Conservation (phyloP, 2,329 filamentous ascomycete species). For the Myriangium duriaei region DNA sequence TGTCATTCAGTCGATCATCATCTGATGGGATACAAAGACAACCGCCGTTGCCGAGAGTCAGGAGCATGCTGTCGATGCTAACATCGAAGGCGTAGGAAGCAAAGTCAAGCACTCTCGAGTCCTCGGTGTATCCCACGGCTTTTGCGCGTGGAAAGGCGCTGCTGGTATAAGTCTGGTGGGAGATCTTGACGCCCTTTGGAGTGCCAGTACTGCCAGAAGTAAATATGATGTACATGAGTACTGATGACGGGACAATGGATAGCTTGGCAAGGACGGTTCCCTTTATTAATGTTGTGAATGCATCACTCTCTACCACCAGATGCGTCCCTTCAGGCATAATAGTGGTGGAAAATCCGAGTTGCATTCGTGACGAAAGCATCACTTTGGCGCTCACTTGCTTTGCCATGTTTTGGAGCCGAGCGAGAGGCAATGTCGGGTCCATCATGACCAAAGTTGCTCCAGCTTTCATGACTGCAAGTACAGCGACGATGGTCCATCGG, state of each 20-base stretch:
- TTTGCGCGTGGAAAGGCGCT: slow-evolving; percentile 33
- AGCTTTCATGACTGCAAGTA: slow-evolving; percentile 21
- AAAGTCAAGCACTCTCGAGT: slow-evolving; percentile 10
- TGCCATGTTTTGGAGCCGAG: slow-evolving; percentile 18
- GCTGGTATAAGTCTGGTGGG: slow-evolving; percentile 41
- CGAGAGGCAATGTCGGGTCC: slow-evolving; percentile 17
- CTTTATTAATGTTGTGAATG: slow-evolving; percentile 3
- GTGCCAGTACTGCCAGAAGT: slow-evolving; percentile 19
- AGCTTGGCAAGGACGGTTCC: too few relatives aligned
- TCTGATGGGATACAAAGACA: slow-evolving; percentile 28
- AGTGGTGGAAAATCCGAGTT: slow-evolving; percentile 12
- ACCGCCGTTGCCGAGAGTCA: slow-evolving; percentile 12
- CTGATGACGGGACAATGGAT: too few relatives aligned
- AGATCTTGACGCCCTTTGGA: slow-evolving; percentile 17
- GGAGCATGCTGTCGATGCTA: slow-evolving; percentile 11
- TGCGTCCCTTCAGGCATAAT: slow-evolving; percentile 10
- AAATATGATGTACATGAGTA: slow-evolving; percentile 19
- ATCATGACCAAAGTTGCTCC: slow-evolving; percentile 19
- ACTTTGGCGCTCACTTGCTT: slow-evolving; percentile 17
- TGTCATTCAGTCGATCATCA: slow-evolving; percentile 35
- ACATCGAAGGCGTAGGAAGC: slow-evolving; percentile 14
- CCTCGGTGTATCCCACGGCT: slow-evolving; percentile 8
- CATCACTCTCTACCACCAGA: slow-evolving; percentile 11
- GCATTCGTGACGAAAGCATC: slow-evolving; percentile 11
- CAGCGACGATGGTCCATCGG: slow-evolving; percentile 18